Percentiles rank a stretch among this genome's conserved stretches.
phyloP scores from a whole-genome alignment of 1,139 yeast genomes.

The Sugiyamaella japonica region DNA sequence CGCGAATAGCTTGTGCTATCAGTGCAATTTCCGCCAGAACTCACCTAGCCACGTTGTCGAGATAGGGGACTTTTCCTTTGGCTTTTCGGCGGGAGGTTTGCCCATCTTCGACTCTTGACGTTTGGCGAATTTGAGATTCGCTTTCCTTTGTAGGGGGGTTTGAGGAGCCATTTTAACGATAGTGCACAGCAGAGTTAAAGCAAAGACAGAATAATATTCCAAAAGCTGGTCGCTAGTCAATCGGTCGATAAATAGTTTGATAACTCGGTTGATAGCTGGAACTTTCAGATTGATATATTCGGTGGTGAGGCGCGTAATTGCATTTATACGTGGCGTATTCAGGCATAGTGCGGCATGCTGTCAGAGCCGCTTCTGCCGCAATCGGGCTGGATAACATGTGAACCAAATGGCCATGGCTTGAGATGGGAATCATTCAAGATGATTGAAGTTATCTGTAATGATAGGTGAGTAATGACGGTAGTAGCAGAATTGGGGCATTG shows the following conservation, averaged over 20 bases:
- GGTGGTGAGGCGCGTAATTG: not conserved
- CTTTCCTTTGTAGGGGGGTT: slow-evolving; percentile 82
- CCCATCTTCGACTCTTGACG: slow-evolving; percentile 64
- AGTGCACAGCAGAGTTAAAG: not conserved
- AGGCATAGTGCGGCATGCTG: not conserved
- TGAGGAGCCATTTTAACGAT: slow-evolving; percentile 42
- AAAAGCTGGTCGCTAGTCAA: not conserved
- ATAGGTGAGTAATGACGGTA: slow-evolving; percentile 36
- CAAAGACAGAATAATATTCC: too few relatives aligned
- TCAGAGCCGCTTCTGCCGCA: not conserved
- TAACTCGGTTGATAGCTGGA: too few relatives aligned
- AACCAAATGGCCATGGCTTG: not conserved
- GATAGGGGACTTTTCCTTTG: slow-evolving; percentile 48
- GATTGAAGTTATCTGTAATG: slow-evolving; percentile 47
- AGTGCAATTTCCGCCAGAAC: too few relatives aligned
- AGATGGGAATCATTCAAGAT: slow-evolving; percentile 24
- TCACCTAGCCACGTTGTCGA: slow-evolving; percentile 60
- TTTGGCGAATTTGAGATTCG: slow-evolving; percentile 79
- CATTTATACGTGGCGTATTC: slow-evolving; percentile 13
- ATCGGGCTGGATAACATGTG: not conserved
- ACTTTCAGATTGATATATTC: too few relatives aligned
- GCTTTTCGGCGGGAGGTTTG: slow-evolving; percentile 45
- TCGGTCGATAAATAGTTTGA: not conserved
- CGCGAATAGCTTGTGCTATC: not conserved
- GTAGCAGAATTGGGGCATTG: not conserved